phyloP scores from a whole-genome alignment of 176 grass and related monocot species.

The Cymbopogon citratus region DNA sequence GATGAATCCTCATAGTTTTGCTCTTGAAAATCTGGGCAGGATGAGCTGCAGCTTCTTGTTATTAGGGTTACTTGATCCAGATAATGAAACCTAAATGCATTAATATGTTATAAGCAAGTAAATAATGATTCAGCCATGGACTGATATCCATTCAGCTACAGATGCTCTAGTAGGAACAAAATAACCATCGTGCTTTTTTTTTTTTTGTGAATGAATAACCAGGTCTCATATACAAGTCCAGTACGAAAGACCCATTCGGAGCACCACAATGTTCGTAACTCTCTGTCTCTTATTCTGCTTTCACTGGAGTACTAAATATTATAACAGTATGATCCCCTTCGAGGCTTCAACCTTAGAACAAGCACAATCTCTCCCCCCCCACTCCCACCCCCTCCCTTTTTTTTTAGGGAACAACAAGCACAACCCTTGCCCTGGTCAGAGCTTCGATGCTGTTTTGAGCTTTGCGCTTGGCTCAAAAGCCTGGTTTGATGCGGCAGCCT shows the following conservation, averaged over 20 bases:
- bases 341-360: too few species aligned
- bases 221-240: too few species aligned
- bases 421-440: conserved; percentile 10
- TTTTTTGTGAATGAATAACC: not conserved
- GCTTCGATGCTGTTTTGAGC: conserved; percentile 30
- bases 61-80: not conserved
- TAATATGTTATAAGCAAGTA: not conserved
- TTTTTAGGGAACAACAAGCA: too few species aligned
- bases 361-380: too few species aligned
- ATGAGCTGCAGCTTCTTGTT: not conserved
- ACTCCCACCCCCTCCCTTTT: too few species aligned
- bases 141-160: not conserved
- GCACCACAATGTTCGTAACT: too few species aligned
- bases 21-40: not conserved
- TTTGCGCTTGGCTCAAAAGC: not conserved
- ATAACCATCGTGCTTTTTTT: not conserved
- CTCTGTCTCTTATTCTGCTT: too few species aligned
- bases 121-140: not conserved
- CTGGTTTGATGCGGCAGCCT: not conserved
- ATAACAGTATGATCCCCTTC: not conserved
- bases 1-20: not conserved
- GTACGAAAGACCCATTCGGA: too few species aligned
- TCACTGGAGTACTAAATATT: too few species aligned
- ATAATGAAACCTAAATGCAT: not conserved
- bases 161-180: not conserved